These are phyloP conservation scores for Prunus padus DNA, from an alignment of 306 rosid genomes.

Conservation along the genomic window DNA sequence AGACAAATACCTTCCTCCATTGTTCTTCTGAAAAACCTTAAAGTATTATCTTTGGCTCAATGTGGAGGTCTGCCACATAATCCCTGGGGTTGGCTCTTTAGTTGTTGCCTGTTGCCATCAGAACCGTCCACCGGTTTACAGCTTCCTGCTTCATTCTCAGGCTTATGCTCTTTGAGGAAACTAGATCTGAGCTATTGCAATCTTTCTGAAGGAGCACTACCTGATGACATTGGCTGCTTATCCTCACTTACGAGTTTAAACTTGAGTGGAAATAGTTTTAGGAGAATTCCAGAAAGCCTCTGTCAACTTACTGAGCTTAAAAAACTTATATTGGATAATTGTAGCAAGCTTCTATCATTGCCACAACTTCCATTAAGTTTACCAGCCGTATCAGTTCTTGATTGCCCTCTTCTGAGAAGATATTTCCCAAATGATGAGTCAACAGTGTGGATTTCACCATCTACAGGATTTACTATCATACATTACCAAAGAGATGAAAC, in stretches of 20 bases:
- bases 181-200: slow-evolving; percentile 15
- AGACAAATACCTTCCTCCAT: not conserved
- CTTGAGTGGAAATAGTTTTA: slow-evolving; percentile 3
- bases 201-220: slow-evolving; percentile 8
- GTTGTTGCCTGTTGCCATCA: no score
- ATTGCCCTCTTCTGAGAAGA: slow-evolving; percentile 11
- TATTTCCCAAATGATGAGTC: not conserved
- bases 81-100: no score
- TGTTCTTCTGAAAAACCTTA: slow-evolving; percentile 5
- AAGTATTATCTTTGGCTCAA: not conserved
- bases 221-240: slow-evolving; percentile 2
- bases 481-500: not conserved
- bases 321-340: slow-evolving; percentile 4
- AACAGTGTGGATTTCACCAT: slow-evolving; percentile 12
- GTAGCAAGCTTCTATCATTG: not conserved
- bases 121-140: not conserved
- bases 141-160: not conserved
- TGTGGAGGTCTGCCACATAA: slow-evolving; percentile 3
- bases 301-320: slow-evolving; percentile 9
- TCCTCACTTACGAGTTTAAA: slow-evolving; percentile 7
- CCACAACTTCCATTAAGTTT: slow-evolving; percentile 23
- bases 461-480: slow-evolving; percentile 2
- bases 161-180: slow-evolving; percentile 1
- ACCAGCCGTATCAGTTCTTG: not conserved
- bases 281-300: slow-evolving; percentile 7